Conservation (phyloP, 306 rosid species). For the Rubus parviflorus region DNA sequence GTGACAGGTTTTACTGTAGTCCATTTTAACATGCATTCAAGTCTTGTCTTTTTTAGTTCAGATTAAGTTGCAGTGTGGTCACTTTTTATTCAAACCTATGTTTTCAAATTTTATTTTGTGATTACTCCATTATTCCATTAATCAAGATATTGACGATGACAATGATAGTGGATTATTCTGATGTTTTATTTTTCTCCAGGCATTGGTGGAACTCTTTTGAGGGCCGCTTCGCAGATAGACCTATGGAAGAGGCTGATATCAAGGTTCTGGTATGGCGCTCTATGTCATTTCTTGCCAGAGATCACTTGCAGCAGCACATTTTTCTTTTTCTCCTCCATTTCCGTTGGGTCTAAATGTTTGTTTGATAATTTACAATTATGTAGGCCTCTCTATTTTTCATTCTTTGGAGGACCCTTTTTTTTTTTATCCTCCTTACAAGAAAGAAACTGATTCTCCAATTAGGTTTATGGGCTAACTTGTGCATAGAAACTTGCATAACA, state of each 20-base stretch:
- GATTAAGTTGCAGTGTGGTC: not conserved
- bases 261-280: slow-evolving; percentile 24
- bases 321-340: slow-evolving; percentile 8
- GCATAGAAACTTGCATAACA: slow-evolving; percentile 16
- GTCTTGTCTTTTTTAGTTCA: not conserved
- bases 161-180: not conserved
- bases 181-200: slow-evolving; percentile 29
- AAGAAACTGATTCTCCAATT: slow-evolving; percentile 28
- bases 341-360: slow-evolving; percentile 32
- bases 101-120: slow-evolving; percentile 1
- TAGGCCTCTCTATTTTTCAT: slow-evolving; percentile 30
- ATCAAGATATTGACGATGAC: not conserved
- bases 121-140: not conserved
- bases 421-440: slow-evolving; percentile 13
- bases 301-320: slow-evolving; percentile 24
- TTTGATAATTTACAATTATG: slow-evolving; percentile 32
- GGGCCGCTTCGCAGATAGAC: slow-evolving; percentile 28
- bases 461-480: slow-evolving; percentile 24
- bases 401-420: slow-evolving; percentile 33
- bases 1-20: not conserved
- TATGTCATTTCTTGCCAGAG: slow-evolving; percentile 19
- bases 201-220: slow-evolving; percentile 33
- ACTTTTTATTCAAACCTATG: not conserved
- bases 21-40: slow-evolving; percentile 3
- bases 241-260: slow-evolving; percentile 26